These are phyloP conservation scores for Gossypium laxum DNA, from an alignment of 441 rosid genomes.

Conservation along the genomic window DNA sequence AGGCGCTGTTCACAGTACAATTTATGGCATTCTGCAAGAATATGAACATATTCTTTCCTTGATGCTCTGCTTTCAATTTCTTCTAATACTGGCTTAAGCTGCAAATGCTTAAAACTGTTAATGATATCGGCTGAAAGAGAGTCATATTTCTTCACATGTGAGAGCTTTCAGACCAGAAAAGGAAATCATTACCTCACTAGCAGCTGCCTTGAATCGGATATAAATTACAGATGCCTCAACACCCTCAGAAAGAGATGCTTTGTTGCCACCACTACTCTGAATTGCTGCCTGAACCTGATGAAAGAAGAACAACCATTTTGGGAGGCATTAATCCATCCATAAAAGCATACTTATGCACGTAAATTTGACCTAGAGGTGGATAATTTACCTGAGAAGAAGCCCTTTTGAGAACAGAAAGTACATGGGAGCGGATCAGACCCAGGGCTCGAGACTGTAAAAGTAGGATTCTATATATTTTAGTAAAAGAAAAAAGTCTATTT, in stretches of 20 bases:
- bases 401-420: conserved; percentile 69
- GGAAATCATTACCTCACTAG: conserved; percentile 56
- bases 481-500: not conserved
- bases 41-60: conserved; percentile 75
- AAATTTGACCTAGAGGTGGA: conserved; percentile 16
- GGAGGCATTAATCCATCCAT: conserved; percentile 7
- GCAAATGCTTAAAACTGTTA: conserved; percentile 24
- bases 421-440: conserved; percentile 84
- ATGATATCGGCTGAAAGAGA: conserved; percentile 5
- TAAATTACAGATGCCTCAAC: conserved; percentile 89
- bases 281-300: conserved; percentile 78
- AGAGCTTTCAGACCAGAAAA: conserved; percentile 2
- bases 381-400: conserved; percentile 77
- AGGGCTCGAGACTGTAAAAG: conserved; percentile 78
- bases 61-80: conserved; percentile 89
- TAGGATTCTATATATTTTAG: conserved; percentile 5
- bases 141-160: not conserved
- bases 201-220: conserved; percentile 94
- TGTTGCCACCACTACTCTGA: conserved; percentile 55
- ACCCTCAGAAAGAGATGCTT: conserved; percentile 74
- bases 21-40: conserved; percentile 86
- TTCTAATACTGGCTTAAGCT: conserved; percentile 84
- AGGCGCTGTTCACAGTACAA: conserved; percentile 90
- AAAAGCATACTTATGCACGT: not conserved
- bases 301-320: conserved; percentile 18